A percentile compares a stretch with the other conserved stretches of the same genome.
These are phyloP conservation scores for Mycena rebaudengoi DNA, from an alignment of 768 basidiomycete species.

Conservation along the genomic window DNA sequence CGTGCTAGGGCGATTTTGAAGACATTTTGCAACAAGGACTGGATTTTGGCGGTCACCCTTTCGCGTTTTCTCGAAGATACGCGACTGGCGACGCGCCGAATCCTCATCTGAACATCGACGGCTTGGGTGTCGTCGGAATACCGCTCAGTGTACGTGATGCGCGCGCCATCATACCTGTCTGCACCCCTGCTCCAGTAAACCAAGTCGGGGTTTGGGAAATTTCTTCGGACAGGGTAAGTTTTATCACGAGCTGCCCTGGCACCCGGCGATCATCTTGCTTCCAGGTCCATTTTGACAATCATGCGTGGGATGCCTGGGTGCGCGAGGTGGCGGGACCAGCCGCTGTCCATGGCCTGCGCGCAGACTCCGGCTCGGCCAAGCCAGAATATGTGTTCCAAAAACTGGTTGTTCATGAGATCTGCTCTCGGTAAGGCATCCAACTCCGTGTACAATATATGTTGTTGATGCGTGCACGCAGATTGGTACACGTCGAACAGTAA, in stretches of 20 bases:
- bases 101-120: neutral
- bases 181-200: neutral
- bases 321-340: conserved; percentile 10
- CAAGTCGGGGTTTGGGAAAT: neutral
- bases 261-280: no score
- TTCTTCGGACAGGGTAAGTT: neutral
- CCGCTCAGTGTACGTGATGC: conserved; percentile 1
- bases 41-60: neutral
- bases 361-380: neutral
- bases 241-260: no score
- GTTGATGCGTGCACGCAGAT: no score
- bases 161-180: neutral
- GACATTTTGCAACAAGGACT: neutral
- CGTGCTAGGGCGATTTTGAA: neutral
- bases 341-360: neutral
- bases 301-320: conserved; percentile 11
- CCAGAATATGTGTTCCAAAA: neutral
- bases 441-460: no score
- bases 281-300: neutral
- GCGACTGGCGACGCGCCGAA: neutral
- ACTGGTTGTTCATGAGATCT: neutral
- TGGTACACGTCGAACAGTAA: no score
- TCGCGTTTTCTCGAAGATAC: neutral
- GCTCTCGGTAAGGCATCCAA: neutral
- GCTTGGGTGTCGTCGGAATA: neutral